Evolutionary conservation across 2,329 filamentous ascomycete species (phyloP).

Genomic region (Juglanconis juglandina): DNA sequence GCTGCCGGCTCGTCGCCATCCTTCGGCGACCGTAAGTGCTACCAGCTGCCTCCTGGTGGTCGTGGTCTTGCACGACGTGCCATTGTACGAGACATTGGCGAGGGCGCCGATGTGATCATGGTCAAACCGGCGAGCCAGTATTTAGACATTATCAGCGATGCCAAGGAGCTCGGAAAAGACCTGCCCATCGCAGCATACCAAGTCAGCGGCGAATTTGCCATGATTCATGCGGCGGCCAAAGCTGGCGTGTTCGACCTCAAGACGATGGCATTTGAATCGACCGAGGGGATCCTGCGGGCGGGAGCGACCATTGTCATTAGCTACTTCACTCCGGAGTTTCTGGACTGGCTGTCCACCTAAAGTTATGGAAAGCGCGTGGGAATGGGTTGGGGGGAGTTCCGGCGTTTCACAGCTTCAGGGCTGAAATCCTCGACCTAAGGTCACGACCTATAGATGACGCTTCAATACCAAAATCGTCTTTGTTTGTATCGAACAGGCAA

Average conservation of each 20-base stretch:
- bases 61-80: constrained; percentile 88
- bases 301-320: constrained; percentile 90
- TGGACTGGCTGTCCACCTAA: constrained; percentile 62
- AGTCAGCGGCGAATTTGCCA: constrained; percentile 93
- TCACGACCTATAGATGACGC: constrained; percentile 1
- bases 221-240: constrained; percentile 95
- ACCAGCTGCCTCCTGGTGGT: constrained; percentile 90
- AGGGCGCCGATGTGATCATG: constrained; percentile 98
- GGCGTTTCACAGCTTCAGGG: constrained; percentile 7
- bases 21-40: constrained; percentile 94
- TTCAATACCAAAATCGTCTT: constrained; percentile 1
- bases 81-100: constrained; percentile 82
- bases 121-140: constrained; percentile 97
- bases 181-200: constrained; percentile 94
- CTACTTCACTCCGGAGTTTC: constrained; percentile 85
- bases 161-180: constrained; percentile 88
- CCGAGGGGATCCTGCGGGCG: constrained; percentile 86
- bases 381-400: constrained; percentile 2
- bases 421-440: neutral
- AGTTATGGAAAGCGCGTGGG: neutral
- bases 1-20: constrained; percentile 87
- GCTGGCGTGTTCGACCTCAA: constrained; percentile 95
- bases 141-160: constrained; percentile 95
- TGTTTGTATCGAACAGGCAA: neutral
- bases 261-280: constrained; percentile 90